Evolutionary conservation across 345 rosid species (phyloP).

Genomic region (Gossypium sturtianum): DNA sequence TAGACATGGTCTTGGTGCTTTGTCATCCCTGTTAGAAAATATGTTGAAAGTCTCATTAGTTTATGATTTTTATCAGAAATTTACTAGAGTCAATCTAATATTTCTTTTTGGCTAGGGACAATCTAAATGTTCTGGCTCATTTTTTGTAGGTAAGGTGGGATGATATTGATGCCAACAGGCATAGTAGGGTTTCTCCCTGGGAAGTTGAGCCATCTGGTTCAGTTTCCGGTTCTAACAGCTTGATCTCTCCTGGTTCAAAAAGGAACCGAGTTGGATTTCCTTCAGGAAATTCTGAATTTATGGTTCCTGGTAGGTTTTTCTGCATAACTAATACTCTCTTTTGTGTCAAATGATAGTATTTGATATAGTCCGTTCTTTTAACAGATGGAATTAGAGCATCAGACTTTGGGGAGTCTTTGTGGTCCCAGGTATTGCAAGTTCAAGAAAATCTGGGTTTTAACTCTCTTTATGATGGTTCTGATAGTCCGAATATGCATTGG

Average conservation of each 20-base stretch:
- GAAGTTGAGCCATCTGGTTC: slow-evolving; percentile 77
- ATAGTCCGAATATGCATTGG: slow-evolving; percentile 30
- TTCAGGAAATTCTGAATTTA: slow-evolving; percentile 60
- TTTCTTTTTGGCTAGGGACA: too few relatives aligned
- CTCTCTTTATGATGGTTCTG: slow-evolving; percentile 43
- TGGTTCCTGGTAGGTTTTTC: slow-evolving; percentile 51
- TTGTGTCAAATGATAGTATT: not conserved
- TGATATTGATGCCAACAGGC: slow-evolving; percentile 50
- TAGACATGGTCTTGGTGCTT: slow-evolving; percentile 26
- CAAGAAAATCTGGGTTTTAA: slow-evolving; percentile 84
- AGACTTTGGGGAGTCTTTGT: slow-evolving; percentile 84
- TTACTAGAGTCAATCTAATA: not conserved
- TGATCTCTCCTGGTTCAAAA: slow-evolving; percentile 60
- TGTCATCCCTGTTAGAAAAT: not conserved
- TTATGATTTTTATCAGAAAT: not conserved
- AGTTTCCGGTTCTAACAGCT: slow-evolving; percentile 43
- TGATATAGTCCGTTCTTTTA: not conserved
- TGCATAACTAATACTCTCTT: not conserved
- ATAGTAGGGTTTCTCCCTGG: slow-evolving; percentile 91
- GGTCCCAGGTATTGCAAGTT: slow-evolving; percentile 99
- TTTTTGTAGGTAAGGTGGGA: slow-evolving; percentile 83
- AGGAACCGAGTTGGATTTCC: slow-evolving; percentile 73
- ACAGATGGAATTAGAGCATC: slow-evolving; percentile 70
- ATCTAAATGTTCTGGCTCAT: not conserved
- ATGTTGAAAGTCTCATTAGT: not conserved